Percentiles rank a stretch among this genome's conserved stretches.
Conservation (phyloP, 306 rosid genomes). For the Glycyrrhiza uralensis region DNA sequence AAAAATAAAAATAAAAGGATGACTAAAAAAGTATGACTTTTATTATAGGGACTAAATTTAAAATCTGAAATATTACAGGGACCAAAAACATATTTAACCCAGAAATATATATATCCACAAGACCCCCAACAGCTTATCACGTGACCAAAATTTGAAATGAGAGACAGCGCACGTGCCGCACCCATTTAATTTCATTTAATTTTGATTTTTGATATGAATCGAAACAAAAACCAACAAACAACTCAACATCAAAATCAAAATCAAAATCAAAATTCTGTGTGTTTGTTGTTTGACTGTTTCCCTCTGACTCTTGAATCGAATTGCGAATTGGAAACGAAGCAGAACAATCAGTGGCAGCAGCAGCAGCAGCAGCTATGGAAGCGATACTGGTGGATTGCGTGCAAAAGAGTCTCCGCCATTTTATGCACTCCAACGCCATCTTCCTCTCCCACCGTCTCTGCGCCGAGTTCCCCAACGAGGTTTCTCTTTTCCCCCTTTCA, state of each 20-base stretch:
- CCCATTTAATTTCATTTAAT: not conserved
- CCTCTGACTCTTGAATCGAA: no score
- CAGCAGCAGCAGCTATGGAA: constrained; percentile 55
- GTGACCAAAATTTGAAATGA: constrained; percentile 31
- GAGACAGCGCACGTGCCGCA: constrained; percentile 17
- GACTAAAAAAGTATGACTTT: no score
- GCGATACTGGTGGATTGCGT: constrained; percentile 67
- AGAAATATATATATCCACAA: no score
- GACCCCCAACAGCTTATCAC: constrained; percentile 2
- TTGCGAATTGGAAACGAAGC: not conserved
- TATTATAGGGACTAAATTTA: no score
- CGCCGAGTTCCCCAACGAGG: constrained; percentile 68
- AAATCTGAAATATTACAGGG: no score
- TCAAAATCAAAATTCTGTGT: not conserved
- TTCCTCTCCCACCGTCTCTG: constrained; percentile 92
- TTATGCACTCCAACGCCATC: constrained; percentile 79
- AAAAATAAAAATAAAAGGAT: no score
- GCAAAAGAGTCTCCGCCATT: constrained; percentile 79
- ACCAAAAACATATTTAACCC: no score
- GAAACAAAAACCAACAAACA: not conserved
- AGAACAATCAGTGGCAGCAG: not conserved
- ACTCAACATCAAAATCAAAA: not conserved
- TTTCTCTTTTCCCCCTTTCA: constrained; percentile 5
- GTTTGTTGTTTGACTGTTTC: no score
- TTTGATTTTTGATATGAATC: not conserved